phyloP scores from a whole-genome alignment of 2,329 filamentous ascomycete genomes.

The Fusarium scirpi region DNA sequence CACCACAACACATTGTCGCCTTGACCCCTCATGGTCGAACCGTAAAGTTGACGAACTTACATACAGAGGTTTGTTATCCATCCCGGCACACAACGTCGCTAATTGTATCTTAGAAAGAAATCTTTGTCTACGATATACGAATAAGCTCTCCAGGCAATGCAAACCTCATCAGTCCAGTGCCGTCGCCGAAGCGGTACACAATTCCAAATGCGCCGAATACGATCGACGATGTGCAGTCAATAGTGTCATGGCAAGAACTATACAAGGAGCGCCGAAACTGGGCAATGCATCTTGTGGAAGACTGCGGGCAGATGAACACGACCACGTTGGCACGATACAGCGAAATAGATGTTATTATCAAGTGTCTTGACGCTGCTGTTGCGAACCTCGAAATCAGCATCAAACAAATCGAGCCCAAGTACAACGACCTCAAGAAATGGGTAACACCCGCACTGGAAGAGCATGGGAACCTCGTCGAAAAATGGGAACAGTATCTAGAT shows the following conservation, averaged over 20 bases:
- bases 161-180: slow-evolving; percentile 61
- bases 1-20: slow-evolving; percentile 82
- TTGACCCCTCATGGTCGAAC: slow-evolving; percentile 88
- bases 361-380: slow-evolving; percentile 85
- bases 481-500: slow-evolving; percentile 76
- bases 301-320: slow-evolving; percentile 74
- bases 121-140: slow-evolving; percentile 91
- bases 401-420: slow-evolving; percentile 77
- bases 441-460: slow-evolving; percentile 74
- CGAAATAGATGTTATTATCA: slow-evolving; percentile 81
- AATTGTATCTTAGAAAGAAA: slow-evolving; percentile 72
- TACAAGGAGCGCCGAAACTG: slow-evolving; percentile 85
- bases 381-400: slow-evolving; percentile 85
- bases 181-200: slow-evolving; percentile 66
- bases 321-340: slow-evolving; percentile 73
- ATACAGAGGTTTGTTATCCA: slow-evolving; percentile 73
- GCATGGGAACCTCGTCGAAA: slow-evolving; percentile 71
- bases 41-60: slow-evolving; percentile 82
- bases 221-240: slow-evolving; percentile 80
- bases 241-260: slow-evolving; percentile 88
- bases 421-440: slow-evolving; percentile 78
- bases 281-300: slow-evolving; percentile 77
- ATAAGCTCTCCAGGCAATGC: slow-evolving; percentile 67
- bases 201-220: slow-evolving; percentile 81
- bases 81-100: slow-evolving; percentile 20